phyloP scores from a whole-genome alignment of 805 yeast genomes.

The Suhomyces xylopsoci region DNA sequence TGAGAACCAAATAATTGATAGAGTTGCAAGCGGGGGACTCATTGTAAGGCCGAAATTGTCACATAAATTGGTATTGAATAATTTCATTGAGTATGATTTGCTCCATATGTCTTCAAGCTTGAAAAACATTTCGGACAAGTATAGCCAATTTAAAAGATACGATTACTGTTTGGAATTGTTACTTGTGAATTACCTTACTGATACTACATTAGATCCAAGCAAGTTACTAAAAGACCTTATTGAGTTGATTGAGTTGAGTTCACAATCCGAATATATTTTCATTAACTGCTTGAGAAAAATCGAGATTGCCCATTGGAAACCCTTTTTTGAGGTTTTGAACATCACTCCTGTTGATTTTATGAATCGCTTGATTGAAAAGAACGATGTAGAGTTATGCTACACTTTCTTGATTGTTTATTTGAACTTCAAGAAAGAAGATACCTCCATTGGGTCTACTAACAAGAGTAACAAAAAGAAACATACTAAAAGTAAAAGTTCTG shows the following conservation, averaged over 20 bases:
- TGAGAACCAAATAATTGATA: conserved; percentile 31
- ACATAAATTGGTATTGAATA: conserved; percentile 43
- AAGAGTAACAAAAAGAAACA: neutral
- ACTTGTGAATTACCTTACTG: conserved; percentile 37
- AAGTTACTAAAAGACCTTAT: conserved; percentile 24
- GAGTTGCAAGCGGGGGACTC: conserved; percentile 19
- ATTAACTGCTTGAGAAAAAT: conserved; percentile 58
- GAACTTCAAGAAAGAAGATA: conserved; percentile 44
- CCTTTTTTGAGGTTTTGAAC: conserved; percentile 41
- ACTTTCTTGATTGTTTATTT: conserved; percentile 52
- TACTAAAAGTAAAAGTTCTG: conserved; percentile 6
- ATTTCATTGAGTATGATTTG: conserved; percentile 48
- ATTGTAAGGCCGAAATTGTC: conserved; percentile 32
- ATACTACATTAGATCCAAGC: neutral
- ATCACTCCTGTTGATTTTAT: conserved; percentile 46
- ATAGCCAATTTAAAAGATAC: conserved; percentile 41
- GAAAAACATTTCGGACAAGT: conserved; percentile 30
- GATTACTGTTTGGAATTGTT: conserved; percentile 50
- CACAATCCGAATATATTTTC: conserved; percentile 37
- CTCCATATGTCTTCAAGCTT: conserved; percentile 18
- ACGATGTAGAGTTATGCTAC: conserved; percentile 47
- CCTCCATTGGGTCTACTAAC: conserved; percentile 9
- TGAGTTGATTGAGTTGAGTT: conserved; percentile 27
- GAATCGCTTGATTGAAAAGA: conserved; percentile 37
- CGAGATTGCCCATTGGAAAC: conserved; percentile 53